These are phyloP conservation scores for Termitomyces sp. DNA, from an alignment of 768 basidiomycete genomes.

Conservation along the genomic window DNA sequence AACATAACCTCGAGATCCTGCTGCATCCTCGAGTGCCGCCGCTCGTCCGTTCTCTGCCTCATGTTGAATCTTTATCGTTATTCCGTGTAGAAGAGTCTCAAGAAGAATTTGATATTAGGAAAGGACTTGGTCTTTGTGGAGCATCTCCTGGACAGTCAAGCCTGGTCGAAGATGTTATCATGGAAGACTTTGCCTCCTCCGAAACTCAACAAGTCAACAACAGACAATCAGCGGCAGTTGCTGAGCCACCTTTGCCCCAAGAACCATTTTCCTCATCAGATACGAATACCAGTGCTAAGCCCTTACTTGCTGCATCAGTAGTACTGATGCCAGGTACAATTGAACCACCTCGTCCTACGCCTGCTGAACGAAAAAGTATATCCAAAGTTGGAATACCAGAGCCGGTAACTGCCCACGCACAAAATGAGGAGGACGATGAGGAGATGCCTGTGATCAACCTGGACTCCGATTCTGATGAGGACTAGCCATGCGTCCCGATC, in stretches of 20 bases:
- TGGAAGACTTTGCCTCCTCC: conserved; percentile 16
- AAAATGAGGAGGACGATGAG: conserved; percentile 40
- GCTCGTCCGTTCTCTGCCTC: conserved; percentile 60
- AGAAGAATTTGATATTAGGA: conserved; percentile 51
- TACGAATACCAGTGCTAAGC: neutral
- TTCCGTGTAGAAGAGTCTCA: conserved; percentile 57
- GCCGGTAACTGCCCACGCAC: neutral
- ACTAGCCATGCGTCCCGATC: conserved; percentile 16
- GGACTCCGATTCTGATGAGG: conserved; percentile 73
- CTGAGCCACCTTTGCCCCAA: neutral
- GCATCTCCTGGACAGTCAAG: conserved; percentile 3
- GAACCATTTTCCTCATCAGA: neutral
- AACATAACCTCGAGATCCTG: conserved; percentile 49
- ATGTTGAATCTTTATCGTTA: conserved; percentile 55
- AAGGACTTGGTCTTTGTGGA: conserved; percentile 31
- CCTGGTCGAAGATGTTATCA: conserved; percentile 19
- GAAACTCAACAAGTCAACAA: neutral
- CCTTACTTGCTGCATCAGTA: neutral
- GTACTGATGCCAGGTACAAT: neutral
- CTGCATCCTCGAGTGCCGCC: conserved; percentile 81
- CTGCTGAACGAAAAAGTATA: neutral
- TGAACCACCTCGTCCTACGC: neutral
- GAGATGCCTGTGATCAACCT: conserved; percentile 76
- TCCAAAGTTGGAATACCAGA: neutral
- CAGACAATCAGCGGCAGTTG: neutral